phyloP scores from a whole-genome alignment of 2,329 filamentous ascomycete species.

The Fusarium compactum region DNA sequence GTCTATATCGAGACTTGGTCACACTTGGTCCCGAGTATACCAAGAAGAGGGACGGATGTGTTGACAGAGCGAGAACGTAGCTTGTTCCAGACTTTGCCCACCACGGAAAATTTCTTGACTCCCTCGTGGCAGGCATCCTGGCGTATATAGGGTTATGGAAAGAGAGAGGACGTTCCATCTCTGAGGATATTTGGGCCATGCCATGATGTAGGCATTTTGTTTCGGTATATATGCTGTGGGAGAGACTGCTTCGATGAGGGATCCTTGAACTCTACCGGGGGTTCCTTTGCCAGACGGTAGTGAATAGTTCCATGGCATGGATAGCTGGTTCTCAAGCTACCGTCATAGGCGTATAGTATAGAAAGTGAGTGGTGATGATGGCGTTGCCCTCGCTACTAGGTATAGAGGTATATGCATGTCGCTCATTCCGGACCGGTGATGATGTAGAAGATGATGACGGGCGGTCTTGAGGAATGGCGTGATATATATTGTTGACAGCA shows the following conservation, averaged over 20 bases:
- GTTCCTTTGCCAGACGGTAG: neutral
- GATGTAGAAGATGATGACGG: neutral
- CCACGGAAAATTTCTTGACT: neutral
- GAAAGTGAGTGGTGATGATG: neutral
- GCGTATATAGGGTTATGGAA: neutral
- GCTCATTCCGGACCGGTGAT: neutral
- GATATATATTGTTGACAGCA: neutral
- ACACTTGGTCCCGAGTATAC: neutral
- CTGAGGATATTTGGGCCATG: neutral
- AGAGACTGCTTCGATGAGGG: neutral
- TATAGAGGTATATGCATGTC: neutral
- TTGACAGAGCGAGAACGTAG: neutral
- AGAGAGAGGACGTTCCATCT: neutral
- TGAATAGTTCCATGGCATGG: neutral
- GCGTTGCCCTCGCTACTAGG: neutral
- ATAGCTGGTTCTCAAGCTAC: neutral
- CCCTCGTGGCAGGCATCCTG: neutral
- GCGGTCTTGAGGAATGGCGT: neutral
- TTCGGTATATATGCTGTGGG: neutral
- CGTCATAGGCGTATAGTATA: neutral
- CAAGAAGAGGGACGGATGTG: neutral
- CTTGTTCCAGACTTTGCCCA: neutral
- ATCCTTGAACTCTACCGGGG: neutral
- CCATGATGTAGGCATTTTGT: neutral
- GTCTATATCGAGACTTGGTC: neutral